These are phyloP conservation scores for Pyrenophora teres DNA, from an alignment of 2,329 filamentous ascomycete species.

Conservation along the genomic window DNA sequence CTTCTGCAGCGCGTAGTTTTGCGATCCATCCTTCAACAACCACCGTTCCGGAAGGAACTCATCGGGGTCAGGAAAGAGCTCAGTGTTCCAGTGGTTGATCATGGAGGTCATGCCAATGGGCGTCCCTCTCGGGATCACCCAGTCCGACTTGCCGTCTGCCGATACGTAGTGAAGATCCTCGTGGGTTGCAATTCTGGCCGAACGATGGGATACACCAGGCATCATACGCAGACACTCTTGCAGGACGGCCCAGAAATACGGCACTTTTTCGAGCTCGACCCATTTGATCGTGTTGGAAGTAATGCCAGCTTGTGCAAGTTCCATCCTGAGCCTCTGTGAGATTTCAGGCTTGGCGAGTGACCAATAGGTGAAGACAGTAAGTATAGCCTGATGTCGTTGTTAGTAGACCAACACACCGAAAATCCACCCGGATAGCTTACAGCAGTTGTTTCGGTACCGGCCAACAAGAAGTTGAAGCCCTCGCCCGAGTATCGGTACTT, in stretches of 20 bases:
- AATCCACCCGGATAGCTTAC: constrained; percentile 13
- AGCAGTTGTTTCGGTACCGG: constrained; percentile 34
- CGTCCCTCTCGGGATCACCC: constrained; percentile 31
- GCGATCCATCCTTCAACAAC: constrained; percentile 29
- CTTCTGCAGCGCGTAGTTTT: constrained; percentile 27
- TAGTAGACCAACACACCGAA: background rate
- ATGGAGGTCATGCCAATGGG: constrained; percentile 38
- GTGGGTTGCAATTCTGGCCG: constrained; percentile 24
- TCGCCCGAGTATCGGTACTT: constrained; percentile 31
- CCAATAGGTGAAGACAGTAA: constrained; percentile 41
- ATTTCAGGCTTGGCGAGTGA: constrained; percentile 38
- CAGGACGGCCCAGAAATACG: constrained; percentile 42
- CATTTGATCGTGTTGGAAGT: constrained; percentile 21
- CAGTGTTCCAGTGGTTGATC: constrained; percentile 41
- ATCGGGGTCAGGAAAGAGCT: constrained; percentile 38
- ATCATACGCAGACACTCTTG: constrained; percentile 45
- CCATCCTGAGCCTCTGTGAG: constrained; percentile 27
- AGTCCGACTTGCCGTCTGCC: constrained; percentile 26
- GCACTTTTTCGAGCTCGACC: constrained; percentile 35
- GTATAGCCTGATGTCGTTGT: constrained; percentile 32
- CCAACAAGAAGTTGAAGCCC: constrained; percentile 33
- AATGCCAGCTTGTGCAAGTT: constrained; percentile 21
- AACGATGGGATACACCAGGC: constrained; percentile 35
- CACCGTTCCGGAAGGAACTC: constrained; percentile 43
- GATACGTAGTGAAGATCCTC: constrained; percentile 28